Base-by-base conservation (phyloP, 768 basidiomycete genomes). In the Kwoniella sp. region DNA sequence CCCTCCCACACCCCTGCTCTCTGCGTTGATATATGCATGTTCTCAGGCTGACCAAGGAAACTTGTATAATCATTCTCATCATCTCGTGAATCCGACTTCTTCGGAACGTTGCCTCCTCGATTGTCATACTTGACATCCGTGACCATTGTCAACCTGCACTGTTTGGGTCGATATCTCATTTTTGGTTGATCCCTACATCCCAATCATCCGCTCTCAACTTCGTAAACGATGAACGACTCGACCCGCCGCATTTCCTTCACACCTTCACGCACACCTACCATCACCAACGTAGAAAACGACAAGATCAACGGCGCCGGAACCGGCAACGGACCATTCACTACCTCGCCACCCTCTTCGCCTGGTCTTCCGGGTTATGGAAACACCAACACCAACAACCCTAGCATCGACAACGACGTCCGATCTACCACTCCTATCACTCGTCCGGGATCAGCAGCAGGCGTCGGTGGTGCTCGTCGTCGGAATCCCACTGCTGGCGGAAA, bases 231-330 rank as follows among this genome's bases (percentile, higher is more conserved):
- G 40, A 44, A 44, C 17, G 40, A 10, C 40, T 22, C 48, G 10
- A 22, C 17, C 17, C 62, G 62, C n/a, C 62, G 56, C 26, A 55
- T 64, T 12, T 64, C 62, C 13, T 64, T 64, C 55, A 55, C 40
- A 24, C 29, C n/a, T 25, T 54, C 60, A 26, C 40, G 2, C 27
- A 21, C 49, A 21, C 40, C 49, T 13, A 26, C 33, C 40, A 44
- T 44, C 17, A 44, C 40, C 10, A 44, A 19, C 25, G 21, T n/a
- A n/a, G 51, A 52, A 52, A 25, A 52, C 8, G 26, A 54, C 51
- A 15, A 12, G 3, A 44, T 50, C 47, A 36, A 8, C 37, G 12
- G 46, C 22, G 4, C 17, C 33, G 33, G 33, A 4, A 44, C 7
- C 40, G 40, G 40, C 17, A 44, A 9, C 3, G 40, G 40, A 4